Percentiles rank a stretch among this genome's conserved stretches.
These are phyloP conservation scores for Fraxinus pennsylvanica DNA, from an alignment of 257 asterid genomes.

Conservation along the genomic window DNA sequence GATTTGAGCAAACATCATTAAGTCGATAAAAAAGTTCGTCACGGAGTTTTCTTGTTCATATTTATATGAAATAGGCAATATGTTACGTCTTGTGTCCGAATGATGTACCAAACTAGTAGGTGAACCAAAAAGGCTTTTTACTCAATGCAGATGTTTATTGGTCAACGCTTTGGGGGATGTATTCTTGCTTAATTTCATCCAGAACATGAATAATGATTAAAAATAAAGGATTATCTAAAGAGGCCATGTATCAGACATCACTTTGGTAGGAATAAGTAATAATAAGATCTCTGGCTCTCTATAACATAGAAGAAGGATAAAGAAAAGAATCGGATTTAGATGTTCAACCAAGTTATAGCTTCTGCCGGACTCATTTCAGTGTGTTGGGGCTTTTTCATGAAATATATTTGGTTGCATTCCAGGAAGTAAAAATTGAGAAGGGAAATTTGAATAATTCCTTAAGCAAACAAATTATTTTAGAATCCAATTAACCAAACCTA, in stretches of 20 bases:
- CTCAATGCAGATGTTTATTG: not conserved
- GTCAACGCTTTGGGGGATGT: not conserved
- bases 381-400: not conserved
- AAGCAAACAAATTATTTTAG: not conserved
- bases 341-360: not conserved
- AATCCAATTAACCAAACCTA: not conserved
- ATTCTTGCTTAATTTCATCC: not conserved
- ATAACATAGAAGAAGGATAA: not conserved
- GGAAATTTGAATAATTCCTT: not conserved
- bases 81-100: not conserved
- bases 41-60: not conserved
- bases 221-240: not conserved
- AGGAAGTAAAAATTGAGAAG: not conserved
- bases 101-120: not conserved
- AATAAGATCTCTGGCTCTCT: not conserved
- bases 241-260: not conserved
- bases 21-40: not conserved
- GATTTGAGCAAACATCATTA: not conserved
- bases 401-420: not conserved
- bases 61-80: not conserved
- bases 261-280: not conserved
- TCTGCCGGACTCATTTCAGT: not conserved
- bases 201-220: not conserved
- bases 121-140: not conserved
- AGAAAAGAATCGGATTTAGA: not conserved